Evolutionary conservation across 2,329 filamentous ascomycete species (phyloP).

Genomic region (Aspergillus viridinutans): DNA sequence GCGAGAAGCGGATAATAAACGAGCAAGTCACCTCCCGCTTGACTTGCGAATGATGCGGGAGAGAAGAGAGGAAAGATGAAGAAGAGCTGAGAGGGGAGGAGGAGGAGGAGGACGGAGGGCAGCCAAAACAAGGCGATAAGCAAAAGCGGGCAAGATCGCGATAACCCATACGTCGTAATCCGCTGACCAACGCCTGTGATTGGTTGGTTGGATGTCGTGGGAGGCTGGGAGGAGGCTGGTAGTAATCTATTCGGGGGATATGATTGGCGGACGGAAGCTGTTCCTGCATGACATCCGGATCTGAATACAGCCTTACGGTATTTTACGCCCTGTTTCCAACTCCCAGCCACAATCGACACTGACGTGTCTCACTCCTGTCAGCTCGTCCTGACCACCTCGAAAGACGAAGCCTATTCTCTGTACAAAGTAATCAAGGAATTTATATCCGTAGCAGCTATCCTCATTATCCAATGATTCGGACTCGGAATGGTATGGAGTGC

Average conservation of each 20-base stretch:
- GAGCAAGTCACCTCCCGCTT: background rate
- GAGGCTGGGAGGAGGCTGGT: slow-evolving; percentile 15
- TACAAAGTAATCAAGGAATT: too few species aligned
- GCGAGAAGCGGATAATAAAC: background rate
- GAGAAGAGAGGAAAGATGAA: background rate
- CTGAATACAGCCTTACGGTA: background rate
- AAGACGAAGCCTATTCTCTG: background rate
- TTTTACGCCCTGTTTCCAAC: background rate
- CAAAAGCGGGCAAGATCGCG: background rate
- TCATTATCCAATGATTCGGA: too few species aligned
- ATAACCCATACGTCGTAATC: slow-evolving; percentile 1
- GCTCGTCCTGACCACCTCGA: background rate
- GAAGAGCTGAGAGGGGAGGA: background rate
- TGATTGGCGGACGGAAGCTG: background rate
- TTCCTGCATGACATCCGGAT: slow-evolving; percentile 1
- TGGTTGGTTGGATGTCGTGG: background rate
- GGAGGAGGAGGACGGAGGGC: background rate
- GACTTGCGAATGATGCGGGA: background rate
- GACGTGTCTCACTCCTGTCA: background rate
- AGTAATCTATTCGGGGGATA: background rate
- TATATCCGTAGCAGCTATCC: too few species aligned
- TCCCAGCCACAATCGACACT: background rate
- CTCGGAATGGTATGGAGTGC: too few species aligned
- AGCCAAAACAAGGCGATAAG: background rate
- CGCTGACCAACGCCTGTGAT: background rate